Percentiles rank a stretch among this genome's conserved stretches.
phyloP scores from a whole-genome alignment of 495 filamentous ascomycete genomes.

The Hyaloscypha bicolor region DNA sequence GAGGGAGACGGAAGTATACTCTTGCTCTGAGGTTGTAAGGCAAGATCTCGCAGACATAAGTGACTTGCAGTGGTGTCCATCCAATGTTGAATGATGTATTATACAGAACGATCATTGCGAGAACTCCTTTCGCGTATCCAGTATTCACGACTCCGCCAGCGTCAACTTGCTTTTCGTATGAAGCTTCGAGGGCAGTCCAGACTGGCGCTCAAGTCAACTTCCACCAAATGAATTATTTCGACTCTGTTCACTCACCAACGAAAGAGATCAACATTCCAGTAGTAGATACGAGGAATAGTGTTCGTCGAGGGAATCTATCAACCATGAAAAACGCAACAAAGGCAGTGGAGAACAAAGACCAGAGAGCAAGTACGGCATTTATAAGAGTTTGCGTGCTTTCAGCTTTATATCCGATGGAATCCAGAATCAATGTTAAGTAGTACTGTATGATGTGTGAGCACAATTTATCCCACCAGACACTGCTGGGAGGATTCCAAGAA shows the following conservation, averaged over 20 bases:
- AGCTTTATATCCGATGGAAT: too few species aligned
- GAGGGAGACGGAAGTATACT: constrained; percentile 54
- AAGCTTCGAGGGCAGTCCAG: constrained; percentile 56
- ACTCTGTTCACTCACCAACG: too few species aligned
- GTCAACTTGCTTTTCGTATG: constrained; percentile 35
- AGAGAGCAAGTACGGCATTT: too few species aligned
- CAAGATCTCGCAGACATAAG: constrained; percentile 64
- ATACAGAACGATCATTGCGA: constrained; percentile 58
- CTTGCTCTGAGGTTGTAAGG: constrained; percentile 57
- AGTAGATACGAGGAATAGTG: constrained; percentile 54
- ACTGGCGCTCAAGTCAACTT: constrained; percentile 33
- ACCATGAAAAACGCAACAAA: constrained; percentile 48
- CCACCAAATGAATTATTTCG: too few species aligned
- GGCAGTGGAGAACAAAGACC: too few species aligned
- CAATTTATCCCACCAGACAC: too few species aligned
- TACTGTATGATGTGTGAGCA: too few species aligned
- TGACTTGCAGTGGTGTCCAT: constrained; percentile 60
- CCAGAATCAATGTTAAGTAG: too few species aligned
- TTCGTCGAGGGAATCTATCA: constrained; percentile 64
- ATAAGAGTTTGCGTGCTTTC: too few species aligned
- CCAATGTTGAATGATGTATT: constrained; percentile 61
- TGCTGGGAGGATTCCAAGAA: constrained; percentile 32
- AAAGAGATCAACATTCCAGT: constrained; percentile 25
- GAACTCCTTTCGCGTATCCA: too few species aligned
- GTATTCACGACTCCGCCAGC: constrained; percentile 10